Base-by-base conservation (phyloP, 306 rosid species). In the Gynostemma pentaphyllum region DNA sequence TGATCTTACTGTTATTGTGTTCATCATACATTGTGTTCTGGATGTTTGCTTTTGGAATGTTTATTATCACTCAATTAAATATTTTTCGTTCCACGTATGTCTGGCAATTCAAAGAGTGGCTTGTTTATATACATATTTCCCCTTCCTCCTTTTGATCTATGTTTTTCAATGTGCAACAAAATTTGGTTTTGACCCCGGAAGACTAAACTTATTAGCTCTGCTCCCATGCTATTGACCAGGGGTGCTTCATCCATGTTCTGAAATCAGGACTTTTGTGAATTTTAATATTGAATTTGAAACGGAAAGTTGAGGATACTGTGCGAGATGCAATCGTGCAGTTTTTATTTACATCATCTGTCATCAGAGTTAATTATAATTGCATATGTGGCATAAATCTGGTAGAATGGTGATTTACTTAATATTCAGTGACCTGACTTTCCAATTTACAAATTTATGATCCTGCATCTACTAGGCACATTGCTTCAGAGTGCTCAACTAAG, bases 401-500 rank as follows among this genome's bases (percentile, higher is more conserved):
- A 12, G 49, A 60, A 59, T 42, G 14, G 22, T 21, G 46, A 6
- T 24, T n/a, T 19, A 11, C 32, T 5, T 60, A 36, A 36, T 22
- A 5, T 10, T 14, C 23, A 7, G 26, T 22, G 6, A 7, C 48
- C 14, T 39, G 14, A 26, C 12, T 19, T n/a, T 22, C 4, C 7
- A 5, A 60, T 22, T 13, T 29, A 60, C 21, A 5, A 37, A 22
- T 60, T 60, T 40, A 28, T 39, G 48, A 39, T 53, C 4, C 65
- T 39, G 64, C 11, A 7, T 60, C 34, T 27, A 15, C 39, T 41
- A 92, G 99, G 85, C 99, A 92, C 81, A 84, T 92, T 74, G 96
- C 95, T 74, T 84, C 96, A 16, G 99, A 92, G 79, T 92, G 99
- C 73, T 77, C 94, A 61, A 88, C 96, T 7, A 92, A 92, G 68